Conservation (phyloP, 2,329 filamentous ascomycete species). For the Penicillium concentricum region DNA sequence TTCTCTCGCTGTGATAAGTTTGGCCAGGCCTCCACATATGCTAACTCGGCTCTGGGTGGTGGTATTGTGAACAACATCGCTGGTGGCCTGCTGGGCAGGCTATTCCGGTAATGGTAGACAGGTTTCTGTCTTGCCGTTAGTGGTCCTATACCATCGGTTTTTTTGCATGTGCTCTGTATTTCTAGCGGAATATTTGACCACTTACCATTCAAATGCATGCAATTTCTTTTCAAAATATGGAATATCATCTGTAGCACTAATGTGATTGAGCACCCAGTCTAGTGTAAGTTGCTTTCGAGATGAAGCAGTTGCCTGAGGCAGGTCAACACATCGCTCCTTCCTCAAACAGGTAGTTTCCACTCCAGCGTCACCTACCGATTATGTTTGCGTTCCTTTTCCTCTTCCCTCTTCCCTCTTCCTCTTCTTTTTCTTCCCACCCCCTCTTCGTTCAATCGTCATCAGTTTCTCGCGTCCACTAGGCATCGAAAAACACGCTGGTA, state of each 20-base stretch:
- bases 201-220: conserved; percentile 8
- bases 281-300: not conserved
- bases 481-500: not conserved
- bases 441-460: not conserved
- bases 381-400: not conserved
- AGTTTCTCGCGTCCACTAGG: too few relatives aligned
- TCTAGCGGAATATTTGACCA: conserved; percentile 2
- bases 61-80: conserved; percentile 56
- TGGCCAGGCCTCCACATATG: conserved; percentile 58
- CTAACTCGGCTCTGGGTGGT: conserved; percentile 55
- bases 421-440: not conserved
- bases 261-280: not conserved
- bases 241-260: not conserved
- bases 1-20: conserved; percentile 54
- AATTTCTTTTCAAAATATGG: not conserved
- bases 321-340: not conserved
- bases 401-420: not conserved
- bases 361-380: not conserved
- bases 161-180: conserved; percentile 3
- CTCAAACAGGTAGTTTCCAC: not conserved
- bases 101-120: conserved; percentile 46
- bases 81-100: conserved; percentile 54
- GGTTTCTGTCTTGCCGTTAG: not conserved
- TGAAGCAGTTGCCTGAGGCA: not conserved
- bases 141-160: not conserved